phyloP scores from a whole-genome alignment of 1,284 basidiomycete genomes.

The Caloboletus firmus region DNA sequence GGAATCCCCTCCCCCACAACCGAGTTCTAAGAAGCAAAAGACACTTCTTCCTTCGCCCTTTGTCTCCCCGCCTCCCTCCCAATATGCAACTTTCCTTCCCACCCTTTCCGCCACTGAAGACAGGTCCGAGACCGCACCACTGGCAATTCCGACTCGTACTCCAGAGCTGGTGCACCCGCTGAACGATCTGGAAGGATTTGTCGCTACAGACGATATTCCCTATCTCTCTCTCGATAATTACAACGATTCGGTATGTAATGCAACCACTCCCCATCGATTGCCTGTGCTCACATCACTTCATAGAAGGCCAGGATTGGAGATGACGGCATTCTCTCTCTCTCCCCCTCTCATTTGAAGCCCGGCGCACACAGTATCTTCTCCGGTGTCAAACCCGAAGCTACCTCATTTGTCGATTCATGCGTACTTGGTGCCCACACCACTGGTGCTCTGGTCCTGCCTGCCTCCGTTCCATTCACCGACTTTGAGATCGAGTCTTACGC shows the following conservation, averaged over 20 bases:
- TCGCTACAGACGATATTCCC: slow-evolving; percentile 43
- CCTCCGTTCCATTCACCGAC: slow-evolving; percentile 8
- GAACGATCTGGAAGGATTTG: slow-evolving; percentile 28
- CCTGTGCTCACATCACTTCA: slow-evolving; percentile 11
- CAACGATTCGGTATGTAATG: slow-evolving; percentile 15
- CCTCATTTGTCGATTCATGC: slow-evolving; percentile 28
- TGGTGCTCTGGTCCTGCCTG: not conserved
- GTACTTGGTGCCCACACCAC: slow-evolving; percentile 22
- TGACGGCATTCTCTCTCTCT: not conserved
- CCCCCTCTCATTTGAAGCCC: slow-evolving; percentile 29
- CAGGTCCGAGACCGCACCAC: not conserved
- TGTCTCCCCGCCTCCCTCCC: not conserved
- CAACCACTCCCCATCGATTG: not conserved
- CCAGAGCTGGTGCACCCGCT: slow-evolving; percentile 24
- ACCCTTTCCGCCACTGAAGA: not conserved
- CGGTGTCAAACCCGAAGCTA: slow-evolving; percentile 35
- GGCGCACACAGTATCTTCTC: slow-evolving; percentile 24
- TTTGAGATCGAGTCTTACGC: slow-evolving; percentile 13
- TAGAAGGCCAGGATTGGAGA: slow-evolving; percentile 11
- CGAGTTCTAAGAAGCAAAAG: slow-evolving; percentile 7
- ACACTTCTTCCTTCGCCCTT: not conserved
- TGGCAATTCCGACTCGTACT: slow-evolving; percentile 6
- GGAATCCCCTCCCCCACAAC: slow-evolving; percentile 4
- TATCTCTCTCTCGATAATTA: slow-evolving; percentile 35
- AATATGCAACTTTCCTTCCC: slow-evolving; percentile 4